These are phyloP conservation scores for Eucalyptus brandiana DNA, from an alignment of 345 rosid genomes.

Conservation along the genomic window DNA sequence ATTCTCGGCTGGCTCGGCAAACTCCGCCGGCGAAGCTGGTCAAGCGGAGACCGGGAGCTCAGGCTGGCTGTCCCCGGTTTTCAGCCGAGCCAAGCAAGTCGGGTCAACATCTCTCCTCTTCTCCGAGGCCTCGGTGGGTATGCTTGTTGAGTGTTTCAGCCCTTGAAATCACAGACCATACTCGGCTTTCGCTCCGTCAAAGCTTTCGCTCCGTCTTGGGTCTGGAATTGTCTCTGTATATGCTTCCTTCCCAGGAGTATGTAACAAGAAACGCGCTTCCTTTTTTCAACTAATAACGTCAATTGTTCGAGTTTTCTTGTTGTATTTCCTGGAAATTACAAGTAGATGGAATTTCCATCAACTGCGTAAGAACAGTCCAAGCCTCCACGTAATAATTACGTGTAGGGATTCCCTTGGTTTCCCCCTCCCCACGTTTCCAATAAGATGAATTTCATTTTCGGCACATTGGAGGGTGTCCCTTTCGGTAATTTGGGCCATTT, in stretches of 20 bases:
- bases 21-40: neutral
- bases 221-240: neutral
- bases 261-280: neutral
- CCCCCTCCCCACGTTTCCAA: neutral
- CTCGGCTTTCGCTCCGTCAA: neutral
- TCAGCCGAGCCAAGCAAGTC: neutral
- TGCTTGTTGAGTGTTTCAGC: slow-evolving; percentile 7
- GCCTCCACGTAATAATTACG: neutral
- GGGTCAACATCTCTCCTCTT: neutral
- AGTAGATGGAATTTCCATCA: neutral
- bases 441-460: neutral
- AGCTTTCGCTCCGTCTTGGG: neutral
- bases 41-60: neutral
- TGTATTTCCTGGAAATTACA: neutral
- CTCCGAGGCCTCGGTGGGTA: slow-evolving; percentile 1
- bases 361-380: neutral
- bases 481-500: neutral
- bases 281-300: neutral
- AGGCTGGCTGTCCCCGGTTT: neutral
- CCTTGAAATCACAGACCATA: neutral
- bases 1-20: neutral
- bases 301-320: neutral
- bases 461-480: neutral
- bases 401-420: neutral
- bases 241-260: neutral